Evolutionary conservation across 805 yeast genomes (phyloP), one percentile per base, ranked within the genome.

Genomic region (Saccharomycopsis sp.): DNA sequence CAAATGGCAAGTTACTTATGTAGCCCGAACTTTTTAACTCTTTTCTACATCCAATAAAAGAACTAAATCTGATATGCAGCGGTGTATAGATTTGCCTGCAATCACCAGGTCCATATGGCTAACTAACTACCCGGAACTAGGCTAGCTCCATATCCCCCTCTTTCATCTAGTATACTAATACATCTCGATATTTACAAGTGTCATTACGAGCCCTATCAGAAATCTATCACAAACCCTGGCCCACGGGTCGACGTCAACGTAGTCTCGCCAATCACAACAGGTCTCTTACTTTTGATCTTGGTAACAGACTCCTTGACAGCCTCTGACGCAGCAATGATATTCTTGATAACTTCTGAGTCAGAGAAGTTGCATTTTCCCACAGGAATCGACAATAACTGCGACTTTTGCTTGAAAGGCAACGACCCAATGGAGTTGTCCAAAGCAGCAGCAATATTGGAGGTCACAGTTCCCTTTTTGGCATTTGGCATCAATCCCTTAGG

Each of bases 401-500:
- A 81, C 64, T 78, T 80, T 72, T 91, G 96, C 75, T 88, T 88
- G 77, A 88, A 90, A 16, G 89, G 85, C 65, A 83, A 76, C 47
- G 88, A 80, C 34, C 94, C 94, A 50, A 82, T 72, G 53, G 83
- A 81, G 7, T 75, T 72, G 41, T 70, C 66, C 59, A 91, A 77
- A 58, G 85, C 72, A 5, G 70, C 69, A 20, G 73, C 74, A 34
- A 90, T 73, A 65, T 90, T 82, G n/a, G 81, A 79, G 0, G 86
- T 74, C 7, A 92, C 94, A 1, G 97, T 91, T 16, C 96, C 96
- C 67, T 84, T 87, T 73, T 90, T 91, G 14, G 80, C 84, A 50
- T 80, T 79, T 52, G 99, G 98, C 88, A 91, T 85, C 64, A 94
- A 77, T 23, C 96, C 96, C 66, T 78, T 83, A 34, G 96, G 96